Evolutionary conservation across 2,329 filamentous ascomycete species (phyloP), one percentile per base, ranked within the genome.

Genomic region (Chrysosporium queenslandicum): DNA sequence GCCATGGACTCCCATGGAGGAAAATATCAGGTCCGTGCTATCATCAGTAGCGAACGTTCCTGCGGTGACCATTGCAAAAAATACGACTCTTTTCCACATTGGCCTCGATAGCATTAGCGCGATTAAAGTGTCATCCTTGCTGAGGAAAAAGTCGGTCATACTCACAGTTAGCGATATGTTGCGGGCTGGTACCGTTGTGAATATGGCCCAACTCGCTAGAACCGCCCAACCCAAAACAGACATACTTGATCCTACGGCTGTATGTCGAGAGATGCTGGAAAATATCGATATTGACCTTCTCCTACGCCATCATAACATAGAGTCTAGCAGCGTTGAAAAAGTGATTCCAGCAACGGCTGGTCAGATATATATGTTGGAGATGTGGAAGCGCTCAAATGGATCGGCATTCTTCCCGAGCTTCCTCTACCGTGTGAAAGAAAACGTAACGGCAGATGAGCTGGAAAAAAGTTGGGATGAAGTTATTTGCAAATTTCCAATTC

Each of bases 51-150:
- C 88, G 0, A 78, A 77, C 14, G 68, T 85, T 0, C 71, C 81
- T 0, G 67, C 74, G 16, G 63, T 73, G 0, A 72, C 79, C 1
- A 85, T 95, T 48, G 67, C 70, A 2, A 75, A 74, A 52, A 71
- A 74, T 0, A 78, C 82, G 47, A 87, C 78, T 0, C 78, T 95
- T 11, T 94, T 92, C 66, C 83, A 92, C 57, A 75, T 96, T 1
- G 90, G 90, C 0, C 78, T 96, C 1, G 90, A 96, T 64, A 96
- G 90, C 0, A 94, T 96, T 65, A 91, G 84, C 57, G 85, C 88
- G 1, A 92, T 96, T 70, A 94, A 92, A 61, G 81, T 89, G 2
- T 81, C 82, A 7, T 78, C 83, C 0, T 72, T 89, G 6, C 71
- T 96, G 3, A 81, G 80, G 39, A 85, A 79, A 58, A 34, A 61